A percentile compares a stretch with the other conserved stretches of the same genome.
Evolutionary conservation across 768 basidiomycete genomes (phyloP).

Genomic region (Termitomyces sp.): DNA sequence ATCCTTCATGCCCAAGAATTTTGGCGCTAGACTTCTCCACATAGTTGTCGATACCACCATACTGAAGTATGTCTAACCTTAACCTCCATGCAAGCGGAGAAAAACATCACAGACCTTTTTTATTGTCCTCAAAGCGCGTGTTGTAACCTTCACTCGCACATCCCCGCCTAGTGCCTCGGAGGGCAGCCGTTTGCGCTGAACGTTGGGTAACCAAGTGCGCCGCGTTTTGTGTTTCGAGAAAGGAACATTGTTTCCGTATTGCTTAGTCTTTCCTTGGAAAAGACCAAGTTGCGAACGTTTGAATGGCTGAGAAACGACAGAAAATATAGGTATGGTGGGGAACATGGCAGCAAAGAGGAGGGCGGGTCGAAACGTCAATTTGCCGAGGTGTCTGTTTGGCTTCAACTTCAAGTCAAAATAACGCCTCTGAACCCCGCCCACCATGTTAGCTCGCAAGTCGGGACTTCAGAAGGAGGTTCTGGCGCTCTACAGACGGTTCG

Average conservation of each 20-base stretch:
- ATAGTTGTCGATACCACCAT: constrained; percentile 74
- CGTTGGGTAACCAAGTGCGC: constrained; percentile 85
- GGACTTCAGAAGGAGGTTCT: constrained; percentile 56
- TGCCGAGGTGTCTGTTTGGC: constrained; percentile 12
- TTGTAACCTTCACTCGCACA: constrained; percentile 70
- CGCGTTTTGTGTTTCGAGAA: constrained; percentile 88
- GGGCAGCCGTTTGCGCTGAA: constrained; percentile 71
- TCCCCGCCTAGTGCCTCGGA: constrained; percentile 62
- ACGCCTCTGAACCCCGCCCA: background rate
- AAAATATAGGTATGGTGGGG: constrained; percentile 29
- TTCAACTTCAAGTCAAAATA: constrained; percentile 10
- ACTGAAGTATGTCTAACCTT: constrained; percentile 30
- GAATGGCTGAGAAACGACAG: constrained; percentile 63
- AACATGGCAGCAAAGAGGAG: constrained; percentile 21
- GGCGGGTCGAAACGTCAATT: constrained; percentile 1
- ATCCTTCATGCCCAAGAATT: constrained; percentile 42
- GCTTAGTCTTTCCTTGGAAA: constrained; percentile 78
- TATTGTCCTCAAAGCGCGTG: constrained; percentile 75
- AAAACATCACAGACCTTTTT: constrained; percentile 58
- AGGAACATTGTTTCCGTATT: constrained; percentile 86
- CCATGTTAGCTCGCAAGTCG: constrained; percentile 32
- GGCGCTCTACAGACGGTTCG: constrained; percentile 43
- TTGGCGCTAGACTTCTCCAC: constrained; percentile 46
- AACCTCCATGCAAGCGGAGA: background rate
- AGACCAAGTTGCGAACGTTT: constrained; percentile 81